A percentile compares a stretch with the other conserved stretches of the same genome.
These are phyloP conservation scores for Xylaria sp. DNA, from an alignment of 2,329 filamentous ascomycete genomes.

Conservation along the genomic window DNA sequence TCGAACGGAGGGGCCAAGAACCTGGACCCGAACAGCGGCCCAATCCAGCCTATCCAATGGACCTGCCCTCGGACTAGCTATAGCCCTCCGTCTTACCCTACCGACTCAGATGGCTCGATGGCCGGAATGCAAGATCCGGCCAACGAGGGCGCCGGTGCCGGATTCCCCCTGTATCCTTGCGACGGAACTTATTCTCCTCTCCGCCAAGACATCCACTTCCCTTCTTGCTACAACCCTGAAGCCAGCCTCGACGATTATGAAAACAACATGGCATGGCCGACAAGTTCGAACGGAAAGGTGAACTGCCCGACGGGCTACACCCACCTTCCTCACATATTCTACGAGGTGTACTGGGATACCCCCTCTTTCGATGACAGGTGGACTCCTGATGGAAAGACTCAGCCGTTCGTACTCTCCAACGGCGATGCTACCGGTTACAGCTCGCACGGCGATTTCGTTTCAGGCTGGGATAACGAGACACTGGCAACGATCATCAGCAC, in stretches of 20 bases:
- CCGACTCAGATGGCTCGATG: conserved; percentile 55
- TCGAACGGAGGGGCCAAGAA: conserved; percentile 51
- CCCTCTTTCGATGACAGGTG: conserved; percentile 54
- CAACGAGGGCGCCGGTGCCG: conserved; percentile 60
- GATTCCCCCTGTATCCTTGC: conserved; percentile 73
- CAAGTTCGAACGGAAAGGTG: conserved; percentile 48
- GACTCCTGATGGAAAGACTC: conserved; percentile 55
- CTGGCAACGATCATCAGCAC: conserved; percentile 69
- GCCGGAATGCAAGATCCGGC: conserved; percentile 58
- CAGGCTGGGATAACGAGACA: conserved; percentile 68
- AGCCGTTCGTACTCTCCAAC: conserved; percentile 70
- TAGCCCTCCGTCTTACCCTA: conserved; percentile 55
- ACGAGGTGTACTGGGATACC: conserved; percentile 64
- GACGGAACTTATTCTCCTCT: conserved; percentile 63
- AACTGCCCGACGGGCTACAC: conserved; percentile 59
- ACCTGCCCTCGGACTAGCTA: conserved; percentile 60
- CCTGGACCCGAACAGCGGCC: conserved; percentile 54
- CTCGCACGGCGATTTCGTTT: conserved; percentile 72
- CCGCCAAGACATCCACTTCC: conserved; percentile 71
- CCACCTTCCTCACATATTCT: conserved; percentile 61
- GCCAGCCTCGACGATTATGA: conserved; percentile 61
- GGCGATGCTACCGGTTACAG: conserved; percentile 73
- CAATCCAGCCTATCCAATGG: conserved; percentile 58
- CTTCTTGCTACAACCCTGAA: conserved; percentile 71
- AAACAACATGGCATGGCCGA: conserved; percentile 69